phyloP scores from a whole-genome alignment of 108 stramenopile genomes.

The Skeletonema tropicum region DNA sequence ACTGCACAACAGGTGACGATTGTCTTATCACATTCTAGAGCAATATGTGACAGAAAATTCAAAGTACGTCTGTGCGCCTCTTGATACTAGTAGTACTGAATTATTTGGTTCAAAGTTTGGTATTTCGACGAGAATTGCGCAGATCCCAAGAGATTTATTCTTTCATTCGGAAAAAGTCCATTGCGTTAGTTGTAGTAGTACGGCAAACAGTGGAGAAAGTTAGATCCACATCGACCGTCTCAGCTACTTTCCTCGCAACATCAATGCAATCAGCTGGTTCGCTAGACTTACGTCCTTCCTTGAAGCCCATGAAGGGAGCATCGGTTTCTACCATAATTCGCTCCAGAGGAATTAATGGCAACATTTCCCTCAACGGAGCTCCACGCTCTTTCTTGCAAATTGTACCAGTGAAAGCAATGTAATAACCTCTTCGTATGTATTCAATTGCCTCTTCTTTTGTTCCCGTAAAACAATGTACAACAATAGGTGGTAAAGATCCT shows the following conservation, averaged over 20 bases:
- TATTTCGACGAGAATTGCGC: too few species aligned
- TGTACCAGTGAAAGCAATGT: conserved; percentile 58
- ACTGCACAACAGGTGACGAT: too few species aligned
- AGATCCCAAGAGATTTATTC: too few species aligned
- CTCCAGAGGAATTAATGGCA: conserved; percentile 52
- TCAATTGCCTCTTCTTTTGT: conserved; percentile 42
- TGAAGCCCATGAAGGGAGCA: conserved; percentile 61
- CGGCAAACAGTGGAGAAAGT: conserved; percentile 41
- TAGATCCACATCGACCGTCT: conserved; percentile 29
- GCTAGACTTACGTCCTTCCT: conserved; percentile 37
- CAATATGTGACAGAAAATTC: too few species aligned
- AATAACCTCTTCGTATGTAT: conserved; percentile 55
- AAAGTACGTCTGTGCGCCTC: too few species aligned
- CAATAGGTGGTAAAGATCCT: conserved; percentile 44
- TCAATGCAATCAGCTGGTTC: conserved; percentile 55
- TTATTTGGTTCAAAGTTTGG: too few species aligned
- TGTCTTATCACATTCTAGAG: too few species aligned
- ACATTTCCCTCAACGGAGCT: conserved; percentile 43
- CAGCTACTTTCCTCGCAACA: conserved; percentile 46
- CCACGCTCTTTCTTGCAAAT: conserved; percentile 63
- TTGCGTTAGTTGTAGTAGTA: conserved; percentile 13
- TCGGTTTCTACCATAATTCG: conserved; percentile 58
- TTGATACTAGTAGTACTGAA: too few species aligned
- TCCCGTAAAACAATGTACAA: conserved; percentile 66
- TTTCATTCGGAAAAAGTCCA: conserved; percentile 8